Percentiles rank a stretch among this genome's conserved stretches.
These are phyloP conservation scores for Botryosphaeria agaves DNA, from an alignment of 2,329 filamentous ascomycete species.

Conservation along the genomic window DNA sequence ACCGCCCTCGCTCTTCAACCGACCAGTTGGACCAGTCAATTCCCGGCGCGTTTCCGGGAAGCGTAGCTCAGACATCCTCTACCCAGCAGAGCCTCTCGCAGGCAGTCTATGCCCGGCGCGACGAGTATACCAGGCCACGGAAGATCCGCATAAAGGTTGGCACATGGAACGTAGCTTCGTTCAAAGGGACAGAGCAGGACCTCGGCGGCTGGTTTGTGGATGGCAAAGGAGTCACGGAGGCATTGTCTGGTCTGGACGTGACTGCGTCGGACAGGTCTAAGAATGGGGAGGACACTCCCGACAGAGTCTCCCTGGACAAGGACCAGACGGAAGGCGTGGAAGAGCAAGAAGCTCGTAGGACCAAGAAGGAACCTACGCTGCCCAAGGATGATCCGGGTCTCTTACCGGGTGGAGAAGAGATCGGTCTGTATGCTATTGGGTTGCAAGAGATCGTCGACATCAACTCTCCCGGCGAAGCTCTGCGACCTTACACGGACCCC, in stretches of 20 bases:
- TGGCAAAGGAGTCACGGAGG: constrained; percentile 51
- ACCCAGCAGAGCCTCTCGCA: constrained; percentile 33
- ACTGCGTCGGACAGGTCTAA: constrained; percentile 7
- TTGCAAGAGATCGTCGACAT: constrained; percentile 88
- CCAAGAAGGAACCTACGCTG: constrained; percentile 23
- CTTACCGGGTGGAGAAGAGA: constrained; percentile 43
- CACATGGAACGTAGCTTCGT: constrained; percentile 85
- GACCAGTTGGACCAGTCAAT: constrained; percentile 24
- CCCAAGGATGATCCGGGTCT: constrained; percentile 25
- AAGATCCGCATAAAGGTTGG: constrained; percentile 76
- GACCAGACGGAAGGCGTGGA: constrained; percentile 25
- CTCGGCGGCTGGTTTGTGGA: constrained; percentile 76
- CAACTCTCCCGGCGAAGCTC: constrained; percentile 59
- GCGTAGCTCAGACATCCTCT: constrained; percentile 11
- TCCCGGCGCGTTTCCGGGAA: constrained; percentile 29
- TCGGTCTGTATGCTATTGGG: constrained; percentile 79
- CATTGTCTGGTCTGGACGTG: constrained; percentile 36
- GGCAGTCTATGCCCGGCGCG: constrained; percentile 50
- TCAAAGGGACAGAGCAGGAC: constrained; percentile 74
- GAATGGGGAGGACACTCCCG: constrained; percentile 5
- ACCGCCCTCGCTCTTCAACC: constrained; percentile 8
- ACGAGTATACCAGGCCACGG: constrained; percentile 63
- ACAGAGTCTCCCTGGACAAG: constrained; percentile 10
- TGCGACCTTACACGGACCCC: constrained; percentile 59
- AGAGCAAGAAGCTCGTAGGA: constrained; percentile 28